Evolutionary conservation across 352 stramenopile species (phyloP), one percentile per base, ranked within the genome.

Genomic region (Pythium pectinolyticum): DNA sequence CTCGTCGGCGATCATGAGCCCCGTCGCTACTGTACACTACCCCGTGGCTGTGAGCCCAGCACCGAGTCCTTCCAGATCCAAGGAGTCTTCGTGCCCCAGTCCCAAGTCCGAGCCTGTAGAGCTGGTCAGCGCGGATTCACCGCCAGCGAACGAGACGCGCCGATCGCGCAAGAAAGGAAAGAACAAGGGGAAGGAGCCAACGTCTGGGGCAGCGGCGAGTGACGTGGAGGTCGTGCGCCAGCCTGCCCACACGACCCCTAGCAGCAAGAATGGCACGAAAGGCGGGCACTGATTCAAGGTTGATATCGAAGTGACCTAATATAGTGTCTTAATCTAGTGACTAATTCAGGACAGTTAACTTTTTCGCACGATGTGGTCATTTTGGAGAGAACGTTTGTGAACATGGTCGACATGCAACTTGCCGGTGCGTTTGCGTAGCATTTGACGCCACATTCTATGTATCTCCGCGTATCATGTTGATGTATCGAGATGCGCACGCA

Each of bases 1-100:
- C 40, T 70, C 63, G 28, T 66, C 63, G 24, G 56, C 63, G 2
- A 40, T 65, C 20, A 65, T 66, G 56, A 70, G 63, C 41, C 55
- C 63, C 11, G n/a, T 57, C 6, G 56, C 56, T 3, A 31, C 50
- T 10, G 17, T 24, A n/a, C n/a, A n/a, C n/a, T n/a, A n/a, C 9
- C 10, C 51, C 6, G n/a, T 24, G 31, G 35, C 32, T 48, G 31
- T 31, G 5, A 48, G 30, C 25, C 30, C 49, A 5, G 25, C 10
- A 12, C 46, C 46, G 12, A 53, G 46, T 30, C 49, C 49, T 10
- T 55, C 48, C 7, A 55, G 41, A 24, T 19, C 20, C 6, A 40
- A 55, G 27, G 46, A 39, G 32, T 8, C 14, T 8, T 39, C n/a
- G n/a, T n/a, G n/a, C n/a, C n/a, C 24, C 46, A 52, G 46, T 37